Conservation (phyloP, 2,329 filamentous ascomycete genomes). For the Penicillium expansum region DNA sequence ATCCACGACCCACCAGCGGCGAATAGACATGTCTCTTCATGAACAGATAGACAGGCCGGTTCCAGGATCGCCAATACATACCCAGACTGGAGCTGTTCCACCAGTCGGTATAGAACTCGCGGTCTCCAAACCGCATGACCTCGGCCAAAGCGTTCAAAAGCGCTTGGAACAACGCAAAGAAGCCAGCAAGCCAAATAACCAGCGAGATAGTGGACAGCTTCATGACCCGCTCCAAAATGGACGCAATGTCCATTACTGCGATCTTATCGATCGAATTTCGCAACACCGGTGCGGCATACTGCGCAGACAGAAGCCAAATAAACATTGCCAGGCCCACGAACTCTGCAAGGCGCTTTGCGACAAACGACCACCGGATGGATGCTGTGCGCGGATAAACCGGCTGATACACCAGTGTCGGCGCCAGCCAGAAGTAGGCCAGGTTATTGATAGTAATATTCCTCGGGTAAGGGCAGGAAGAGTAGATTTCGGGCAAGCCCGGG, state of each 20-base stretch:
- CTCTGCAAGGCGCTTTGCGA: slow-evolving; percentile 77
- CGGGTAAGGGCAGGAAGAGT: slow-evolving; percentile 81
- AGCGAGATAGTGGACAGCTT: slow-evolving; percentile 94
- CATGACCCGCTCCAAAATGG: slow-evolving; percentile 84
- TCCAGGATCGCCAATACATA: slow-evolving; percentile 94
- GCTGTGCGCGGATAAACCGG: slow-evolving; percentile 87
- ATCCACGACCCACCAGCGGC: slow-evolving; percentile 80
- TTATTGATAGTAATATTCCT: slow-evolving; percentile 85
- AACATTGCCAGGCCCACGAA: slow-evolving; percentile 75
- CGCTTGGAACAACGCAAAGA: slow-evolving; percentile 94
- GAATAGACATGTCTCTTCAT: slow-evolving; percentile 94
- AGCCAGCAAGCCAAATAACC: slow-evolving; percentile 95
- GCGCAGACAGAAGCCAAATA: slow-evolving; percentile 92
- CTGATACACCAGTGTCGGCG: slow-evolving; percentile 93
- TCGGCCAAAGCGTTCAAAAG: slow-evolving; percentile 89
- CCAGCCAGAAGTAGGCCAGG: slow-evolving; percentile 95
- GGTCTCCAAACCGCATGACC: slow-evolving; percentile 82
- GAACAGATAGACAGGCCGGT: slow-evolving; percentile 94
- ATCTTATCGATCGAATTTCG: slow-evolving; percentile 89
- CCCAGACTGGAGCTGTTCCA: slow-evolving; percentile 90
- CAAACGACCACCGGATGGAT: slow-evolving; percentile 81
- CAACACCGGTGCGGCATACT: slow-evolving; percentile 88
- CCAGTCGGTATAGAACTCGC: slow-evolving; percentile 96
- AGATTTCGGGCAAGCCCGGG: slow-evolving; percentile 74
- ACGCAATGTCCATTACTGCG: slow-evolving; percentile 71